Conservation (phyloP, 108 stramenopile genomes). For the Poteriospumella lacustris region DNA sequence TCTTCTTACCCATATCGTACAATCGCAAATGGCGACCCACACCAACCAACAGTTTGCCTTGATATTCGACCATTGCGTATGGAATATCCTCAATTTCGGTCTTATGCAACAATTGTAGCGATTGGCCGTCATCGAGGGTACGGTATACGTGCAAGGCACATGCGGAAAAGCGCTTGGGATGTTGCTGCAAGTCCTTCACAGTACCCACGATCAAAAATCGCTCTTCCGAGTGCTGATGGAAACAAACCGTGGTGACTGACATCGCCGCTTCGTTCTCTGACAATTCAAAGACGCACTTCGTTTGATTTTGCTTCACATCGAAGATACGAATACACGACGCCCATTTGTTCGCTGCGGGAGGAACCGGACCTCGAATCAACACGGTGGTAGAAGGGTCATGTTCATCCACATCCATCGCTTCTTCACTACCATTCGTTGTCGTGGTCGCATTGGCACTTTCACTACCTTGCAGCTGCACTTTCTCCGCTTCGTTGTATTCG, state of each 20-base stretch:
- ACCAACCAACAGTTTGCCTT: conserved; percentile 84
- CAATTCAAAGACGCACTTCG: conserved; percentile 79
- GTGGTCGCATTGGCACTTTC: conserved; percentile 49
- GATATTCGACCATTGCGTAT: conserved; percentile 79
- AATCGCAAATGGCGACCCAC: conserved; percentile 75
- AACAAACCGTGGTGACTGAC: conserved; percentile 75
- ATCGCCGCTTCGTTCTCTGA: conserved; percentile 85
- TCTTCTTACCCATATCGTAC: conserved; percentile 94
- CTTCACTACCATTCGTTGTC: conserved; percentile 38
- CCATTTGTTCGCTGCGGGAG: conserved; percentile 74
- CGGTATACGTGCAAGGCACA: neutral
- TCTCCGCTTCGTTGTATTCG: conserved; percentile 72
- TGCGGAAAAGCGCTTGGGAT: conserved; percentile 50
- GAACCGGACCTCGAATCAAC: conserved; percentile 79
- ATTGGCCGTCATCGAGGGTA: neutral
- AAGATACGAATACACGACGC: conserved; percentile 87
- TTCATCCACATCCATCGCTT: conserved; percentile 59
- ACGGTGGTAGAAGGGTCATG: conserved; percentile 42
- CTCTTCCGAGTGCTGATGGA: conserved; percentile 87
- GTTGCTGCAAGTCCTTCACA: conserved; percentile 73
- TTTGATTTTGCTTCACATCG: conserved; percentile 71
- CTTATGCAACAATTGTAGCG: conserved; percentile 18
- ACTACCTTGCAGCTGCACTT: conserved; percentile 41
- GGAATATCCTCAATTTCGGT: conserved; percentile 81
- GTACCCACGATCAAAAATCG: conserved; percentile 85